Evolutionary conservation across 352 stramenopile species (phyloP).

Genomic region (Phytophthora pseudosyringae): DNA sequence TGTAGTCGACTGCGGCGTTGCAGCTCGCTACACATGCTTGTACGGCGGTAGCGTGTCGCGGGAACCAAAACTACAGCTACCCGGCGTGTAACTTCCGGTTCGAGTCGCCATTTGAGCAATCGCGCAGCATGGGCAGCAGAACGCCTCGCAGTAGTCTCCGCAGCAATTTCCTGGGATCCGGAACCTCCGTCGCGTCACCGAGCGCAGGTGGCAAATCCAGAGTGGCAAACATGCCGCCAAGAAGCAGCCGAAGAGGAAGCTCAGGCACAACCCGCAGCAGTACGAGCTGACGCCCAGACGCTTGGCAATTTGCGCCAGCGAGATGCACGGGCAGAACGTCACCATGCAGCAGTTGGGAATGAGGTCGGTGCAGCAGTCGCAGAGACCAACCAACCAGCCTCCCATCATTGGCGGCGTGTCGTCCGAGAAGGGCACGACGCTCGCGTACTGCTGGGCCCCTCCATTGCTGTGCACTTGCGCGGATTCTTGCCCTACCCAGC

Average conservation of each 20-base stretch:
- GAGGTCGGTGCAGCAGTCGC: constrained; percentile 37
- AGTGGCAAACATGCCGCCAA: constrained; percentile 19
- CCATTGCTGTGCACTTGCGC: constrained; percentile 15
- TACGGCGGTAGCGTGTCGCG: constrained; percentile 41
- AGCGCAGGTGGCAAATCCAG: constrained; percentile 49
- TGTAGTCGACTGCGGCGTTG: not conserved
- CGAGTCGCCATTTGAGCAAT: constrained; percentile 65
- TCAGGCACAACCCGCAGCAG: constrained; percentile 19
- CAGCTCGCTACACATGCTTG: constrained; percentile 10
- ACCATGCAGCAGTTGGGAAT: constrained; percentile 51
- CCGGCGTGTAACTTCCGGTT: constrained; percentile 53
- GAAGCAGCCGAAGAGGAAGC: constrained; percentile 27
- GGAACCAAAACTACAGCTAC: constrained; percentile 52
- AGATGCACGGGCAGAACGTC: constrained; percentile 46
- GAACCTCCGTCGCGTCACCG: constrained; percentile 43
- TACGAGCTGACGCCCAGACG: constrained; percentile 39
- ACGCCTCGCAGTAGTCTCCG: constrained; percentile 39
- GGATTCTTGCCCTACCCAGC: constrained; percentile 20
- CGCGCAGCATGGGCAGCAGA: constrained; percentile 57
- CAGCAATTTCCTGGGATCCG: constrained; percentile 47
- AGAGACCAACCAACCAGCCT: constrained; percentile 30
- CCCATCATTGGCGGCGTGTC: constrained; percentile 31
- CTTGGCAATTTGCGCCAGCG: constrained; percentile 41
- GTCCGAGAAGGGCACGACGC: constrained; percentile 30
- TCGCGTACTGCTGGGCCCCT: constrained; percentile 25